Evolutionary conservation across 495 filamentous ascomycete species (phyloP).

Genomic region (Aspergillus heteromorphus): DNA sequence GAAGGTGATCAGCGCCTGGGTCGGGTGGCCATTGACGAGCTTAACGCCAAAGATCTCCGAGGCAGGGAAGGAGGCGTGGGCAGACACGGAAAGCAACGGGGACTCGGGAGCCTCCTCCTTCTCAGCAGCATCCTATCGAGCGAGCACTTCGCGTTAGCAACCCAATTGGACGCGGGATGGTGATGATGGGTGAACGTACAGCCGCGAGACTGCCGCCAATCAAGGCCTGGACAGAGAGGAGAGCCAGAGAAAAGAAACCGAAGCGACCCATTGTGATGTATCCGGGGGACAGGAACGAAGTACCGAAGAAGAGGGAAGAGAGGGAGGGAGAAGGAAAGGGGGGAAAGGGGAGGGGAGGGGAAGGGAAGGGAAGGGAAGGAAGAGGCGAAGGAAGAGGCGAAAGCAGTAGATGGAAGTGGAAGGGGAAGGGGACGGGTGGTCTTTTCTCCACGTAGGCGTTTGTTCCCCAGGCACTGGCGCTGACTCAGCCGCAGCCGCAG

Average conservation of each 20-base stretch:
- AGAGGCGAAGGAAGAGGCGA: constrained; percentile 8
- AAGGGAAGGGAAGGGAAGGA: constrained; percentile 2
- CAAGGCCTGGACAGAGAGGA: constrained; percentile 64
- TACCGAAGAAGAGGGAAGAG: constrained; percentile 17
- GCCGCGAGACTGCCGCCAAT: constrained; percentile 55
- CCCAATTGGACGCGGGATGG: constrained; percentile 20
- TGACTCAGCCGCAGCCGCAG: constrained; percentile 14
- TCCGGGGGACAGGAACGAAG: constrained; percentile 6
- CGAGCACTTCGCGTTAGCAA: constrained; percentile 14
- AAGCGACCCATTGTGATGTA: constrained; percentile 62
- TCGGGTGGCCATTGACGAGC: constrained; percentile 89
- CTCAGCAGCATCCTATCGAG: constrained; percentile 36
- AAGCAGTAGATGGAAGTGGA: constrained; percentile 8
- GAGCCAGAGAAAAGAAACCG: constrained; percentile 63
- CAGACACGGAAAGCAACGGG: constrained; percentile 64
- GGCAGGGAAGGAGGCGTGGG: constrained; percentile 75
- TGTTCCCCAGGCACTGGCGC: constrained; percentile 9
- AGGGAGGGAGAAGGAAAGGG: constrained; percentile 13
- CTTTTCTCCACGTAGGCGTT: constrained; percentile 24
- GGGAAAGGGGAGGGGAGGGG: constrained; percentile 12
- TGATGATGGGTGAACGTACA: constrained; percentile 42
- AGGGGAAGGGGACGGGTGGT: constrained; percentile 1
- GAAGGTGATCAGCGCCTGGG: constrained; percentile 72
- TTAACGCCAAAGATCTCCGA: constrained; percentile 93
- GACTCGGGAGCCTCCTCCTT: constrained; percentile 43